Conservation (phyloP, 176 grass and related monocot genomes). For the Rhynchospora pubera region DNA sequence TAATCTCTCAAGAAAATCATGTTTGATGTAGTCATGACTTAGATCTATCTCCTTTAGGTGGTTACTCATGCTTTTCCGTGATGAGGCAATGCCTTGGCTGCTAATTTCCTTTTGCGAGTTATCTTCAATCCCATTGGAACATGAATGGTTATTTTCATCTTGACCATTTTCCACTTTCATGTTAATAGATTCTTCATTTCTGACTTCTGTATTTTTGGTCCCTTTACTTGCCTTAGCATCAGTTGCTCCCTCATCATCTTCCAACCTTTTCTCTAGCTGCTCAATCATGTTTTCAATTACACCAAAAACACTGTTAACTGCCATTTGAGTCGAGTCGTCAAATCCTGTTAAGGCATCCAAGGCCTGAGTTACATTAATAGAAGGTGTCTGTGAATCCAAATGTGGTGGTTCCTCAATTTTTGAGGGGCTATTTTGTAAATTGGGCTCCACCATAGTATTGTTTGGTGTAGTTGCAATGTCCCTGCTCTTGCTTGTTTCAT, state of each 20-base stretch:
- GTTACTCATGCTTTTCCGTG: constrained; percentile 25
- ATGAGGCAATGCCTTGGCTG: constrained; percentile 30
- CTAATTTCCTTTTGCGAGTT: constrained; percentile 17
- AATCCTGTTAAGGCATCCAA: constrained; percentile 92
- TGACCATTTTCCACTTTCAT: background rate
- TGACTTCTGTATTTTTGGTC: background rate
- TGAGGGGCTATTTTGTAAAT: constrained; percentile 24
- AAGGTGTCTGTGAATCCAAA: constrained; percentile 29
- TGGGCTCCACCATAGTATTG: constrained; percentile 33
- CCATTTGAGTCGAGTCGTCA: constrained; percentile 97
- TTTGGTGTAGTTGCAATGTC: background rate
- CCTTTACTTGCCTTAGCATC: background rate
- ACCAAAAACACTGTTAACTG: constrained; percentile 93
- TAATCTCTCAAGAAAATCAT: constrained; percentile 21
- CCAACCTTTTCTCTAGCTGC: constrained; percentile 58
- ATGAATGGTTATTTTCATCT: background rate
- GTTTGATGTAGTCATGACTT: constrained; percentile 26
- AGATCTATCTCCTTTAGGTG: constrained; percentile 22
- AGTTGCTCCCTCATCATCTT: constrained; percentile 21
- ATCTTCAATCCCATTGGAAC: background rate
- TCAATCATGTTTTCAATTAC: constrained; percentile 91
- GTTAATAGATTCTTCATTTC: background rate
- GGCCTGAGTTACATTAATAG: constrained; percentile 60
- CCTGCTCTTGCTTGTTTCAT: constrained; percentile 13
- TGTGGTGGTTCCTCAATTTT: constrained; percentile 40